phyloP scores from a whole-genome alignment of 2,329 filamentous ascomycete genomes.

The Phaeophleospora eucalypticola region DNA sequence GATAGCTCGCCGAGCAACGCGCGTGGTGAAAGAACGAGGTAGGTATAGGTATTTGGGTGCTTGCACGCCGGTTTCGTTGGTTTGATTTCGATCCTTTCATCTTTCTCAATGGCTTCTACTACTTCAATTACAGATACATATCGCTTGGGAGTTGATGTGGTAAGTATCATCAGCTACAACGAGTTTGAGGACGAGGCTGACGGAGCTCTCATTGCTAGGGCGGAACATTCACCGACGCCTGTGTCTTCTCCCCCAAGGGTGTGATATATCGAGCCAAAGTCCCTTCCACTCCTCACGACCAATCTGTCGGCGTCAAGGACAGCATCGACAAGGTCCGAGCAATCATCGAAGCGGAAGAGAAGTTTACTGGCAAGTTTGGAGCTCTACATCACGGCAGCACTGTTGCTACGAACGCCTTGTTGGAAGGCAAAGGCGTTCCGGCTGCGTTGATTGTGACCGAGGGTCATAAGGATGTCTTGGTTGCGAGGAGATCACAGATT shows the following conservation, averaged over 20 bases:
- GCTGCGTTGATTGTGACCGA: slow-evolving; percentile 26
- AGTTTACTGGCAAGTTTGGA: slow-evolving; percentile 25
- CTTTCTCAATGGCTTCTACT: slow-evolving; percentile 10
- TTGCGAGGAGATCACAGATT: slow-evolving; percentile 25
- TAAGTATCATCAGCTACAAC: slow-evolving; percentile 10
- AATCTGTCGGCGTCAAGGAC: slow-evolving; percentile 26
- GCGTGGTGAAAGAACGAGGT: slow-evolving; percentile 2
- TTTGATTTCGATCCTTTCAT: background rate
- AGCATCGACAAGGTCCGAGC: slow-evolving; percentile 25
- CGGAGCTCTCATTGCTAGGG: background rate
- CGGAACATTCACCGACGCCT: slow-evolving; percentile 27
- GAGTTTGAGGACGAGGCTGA: no score
- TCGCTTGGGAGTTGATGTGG: slow-evolving; percentile 25
- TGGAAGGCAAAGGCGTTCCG: slow-evolving; percentile 27
- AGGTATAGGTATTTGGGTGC: slow-evolving; percentile 6
- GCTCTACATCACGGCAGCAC: slow-evolving; percentile 26
- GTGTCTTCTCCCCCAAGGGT: slow-evolving; percentile 24
- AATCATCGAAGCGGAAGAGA: slow-evolving; percentile 22
- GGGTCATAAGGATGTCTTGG: slow-evolving; percentile 28
- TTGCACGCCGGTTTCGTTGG: background rate
- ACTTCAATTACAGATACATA: slow-evolving; percentile 16
- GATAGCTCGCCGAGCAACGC: background rate
- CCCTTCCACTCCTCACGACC: slow-evolving; percentile 25
- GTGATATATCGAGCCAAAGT: slow-evolving; percentile 26
- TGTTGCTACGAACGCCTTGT: slow-evolving; percentile 25